These are phyloP conservation scores for Fusarium torreyae DNA, from an alignment of 2,329 filamentous ascomycete species.

Conservation along the genomic window DNA sequence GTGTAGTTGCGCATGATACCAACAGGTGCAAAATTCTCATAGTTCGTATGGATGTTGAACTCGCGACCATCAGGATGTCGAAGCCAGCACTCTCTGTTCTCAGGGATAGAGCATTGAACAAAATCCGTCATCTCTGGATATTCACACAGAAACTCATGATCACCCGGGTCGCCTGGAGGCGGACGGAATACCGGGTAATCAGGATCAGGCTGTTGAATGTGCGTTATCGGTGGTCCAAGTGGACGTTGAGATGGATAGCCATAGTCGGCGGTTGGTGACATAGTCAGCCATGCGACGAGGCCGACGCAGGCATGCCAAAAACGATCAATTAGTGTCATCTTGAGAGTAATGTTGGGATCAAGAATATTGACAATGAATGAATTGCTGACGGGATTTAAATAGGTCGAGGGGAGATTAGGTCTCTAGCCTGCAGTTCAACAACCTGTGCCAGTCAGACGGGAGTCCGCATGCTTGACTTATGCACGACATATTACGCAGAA, in stretches of 20 bases:
- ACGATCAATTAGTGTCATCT: constrained; percentile 36
- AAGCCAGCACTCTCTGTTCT: constrained; percentile 51
- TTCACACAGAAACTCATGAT: constrained; percentile 46
- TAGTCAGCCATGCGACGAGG: constrained; percentile 40
- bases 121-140: constrained; percentile 48
- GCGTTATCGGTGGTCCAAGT: constrained; percentile 14
- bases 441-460: too few species aligned
- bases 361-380: not conserved
- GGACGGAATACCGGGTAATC: constrained; percentile 30
- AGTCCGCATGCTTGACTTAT: not conserved
- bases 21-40: constrained; percentile 42
- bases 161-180: constrained; percentile 18
- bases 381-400: not conserved
- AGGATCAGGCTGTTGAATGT: not conserved
- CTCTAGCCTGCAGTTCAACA: not conserved
- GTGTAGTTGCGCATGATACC: constrained; percentile 45
- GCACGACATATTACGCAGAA: not conserved
- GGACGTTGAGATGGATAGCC: constrained; percentile 26
- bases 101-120: constrained; percentile 42
- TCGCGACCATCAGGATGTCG: constrained; percentile 36
- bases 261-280: constrained; percentile 32
- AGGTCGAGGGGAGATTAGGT: not conserved
- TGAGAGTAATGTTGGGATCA: not conserved
- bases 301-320: constrained; percentile 41
- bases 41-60: constrained; percentile 50